phyloP scores from a whole-genome alignment of 495 filamentous ascomycete species.

The Cryomyces antarcticus region DNA sequence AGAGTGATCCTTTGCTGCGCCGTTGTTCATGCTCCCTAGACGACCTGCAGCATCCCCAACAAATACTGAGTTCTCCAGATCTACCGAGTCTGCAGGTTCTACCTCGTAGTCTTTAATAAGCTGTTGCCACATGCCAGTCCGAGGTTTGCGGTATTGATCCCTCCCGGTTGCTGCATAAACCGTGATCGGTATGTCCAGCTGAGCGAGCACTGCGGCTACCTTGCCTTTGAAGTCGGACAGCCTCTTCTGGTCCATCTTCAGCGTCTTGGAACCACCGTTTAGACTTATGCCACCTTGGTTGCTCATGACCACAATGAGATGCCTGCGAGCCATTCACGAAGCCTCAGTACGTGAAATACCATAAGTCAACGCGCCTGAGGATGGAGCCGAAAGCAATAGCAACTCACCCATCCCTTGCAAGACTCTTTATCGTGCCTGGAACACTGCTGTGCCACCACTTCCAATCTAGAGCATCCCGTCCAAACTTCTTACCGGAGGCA shows the following conservation, averaged over 20 bases:
- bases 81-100: slow-evolving; percentile 34
- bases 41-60: slow-evolving; percentile 76
- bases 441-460: slow-evolving; percentile 78
- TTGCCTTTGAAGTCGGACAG: slow-evolving; percentile 64
- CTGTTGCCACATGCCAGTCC: slow-evolving; percentile 78
- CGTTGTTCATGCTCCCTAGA: slow-evolving; percentile 10
- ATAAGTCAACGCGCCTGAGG: neutral
- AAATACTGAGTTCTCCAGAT: slow-evolving; percentile 53
- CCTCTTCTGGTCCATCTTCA: slow-evolving; percentile 40
- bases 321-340: slow-evolving; percentile 26
- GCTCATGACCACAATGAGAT: slow-evolving; percentile 55
- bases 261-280: slow-evolving; percentile 46
- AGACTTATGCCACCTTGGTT: slow-evolving; percentile 74
- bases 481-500: slow-evolving; percentile 60
- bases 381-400: neutral
- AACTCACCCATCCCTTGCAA: slow-evolving; percentile 49
- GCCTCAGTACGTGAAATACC: neutral
- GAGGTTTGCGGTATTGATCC: slow-evolving; percentile 70
- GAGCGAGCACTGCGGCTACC: slow-evolving; percentile 40
- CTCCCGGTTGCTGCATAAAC: slow-evolving; percentile 70
- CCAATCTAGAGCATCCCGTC: slow-evolving; percentile 58
- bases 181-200: slow-evolving; percentile 55
- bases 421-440: slow-evolving; percentile 36
- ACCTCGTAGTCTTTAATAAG: slow-evolving; percentile 55
- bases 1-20: slow-evolving; percentile 40